Percentiles rank a stretch among this genome's conserved stretches.
Conservation (phyloP, 371 early-diverging fungal genomes). For the Apophysomyces trapeziformis region DNA sequence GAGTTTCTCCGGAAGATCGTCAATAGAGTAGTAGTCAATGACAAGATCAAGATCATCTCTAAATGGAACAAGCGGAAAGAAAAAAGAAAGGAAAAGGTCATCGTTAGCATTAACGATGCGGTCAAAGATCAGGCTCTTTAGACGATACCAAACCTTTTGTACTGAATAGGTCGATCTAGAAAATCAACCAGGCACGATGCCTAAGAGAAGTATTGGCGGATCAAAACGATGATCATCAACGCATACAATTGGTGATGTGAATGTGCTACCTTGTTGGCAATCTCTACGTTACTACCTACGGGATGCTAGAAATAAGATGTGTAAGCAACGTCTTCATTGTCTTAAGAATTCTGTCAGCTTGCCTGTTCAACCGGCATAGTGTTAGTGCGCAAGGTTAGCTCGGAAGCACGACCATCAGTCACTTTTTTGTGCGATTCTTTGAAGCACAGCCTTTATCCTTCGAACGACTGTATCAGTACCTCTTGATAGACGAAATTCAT, state of each 20-base stretch:
- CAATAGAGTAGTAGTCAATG: conserved; percentile 50
- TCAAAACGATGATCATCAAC: background rate
- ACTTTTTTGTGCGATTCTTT: too few relatives aligned
- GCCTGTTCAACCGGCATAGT: too few relatives aligned
- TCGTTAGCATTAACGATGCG: too few relatives aligned
- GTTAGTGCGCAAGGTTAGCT: too few relatives aligned
- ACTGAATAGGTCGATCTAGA: conserved; percentile 33
- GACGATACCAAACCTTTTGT: conserved; percentile 18
- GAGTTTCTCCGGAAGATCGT: conserved; percentile 43
- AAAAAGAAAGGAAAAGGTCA: too few relatives aligned
- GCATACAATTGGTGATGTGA: background rate
- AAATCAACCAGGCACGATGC: conserved; percentile 33
- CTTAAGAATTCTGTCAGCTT: too few relatives aligned
- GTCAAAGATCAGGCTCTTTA: too few relatives aligned
- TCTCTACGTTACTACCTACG: conserved; percentile 16
- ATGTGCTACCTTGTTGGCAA: conserved; percentile 21
- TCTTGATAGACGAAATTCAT: too few relatives aligned
- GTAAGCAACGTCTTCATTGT: background rate
- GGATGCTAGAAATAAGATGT: background rate
- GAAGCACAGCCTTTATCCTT: background rate
- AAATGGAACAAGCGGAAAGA: background rate
- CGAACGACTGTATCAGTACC: background rate
- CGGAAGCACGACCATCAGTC: too few relatives aligned
- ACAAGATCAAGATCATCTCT: conserved; percentile 30
- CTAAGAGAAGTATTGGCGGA: conserved; percentile 14